These are phyloP conservation scores for sweet orange (Citrus sinensis) DNA, from an alignment of 345 rosid genomes.

Conservation along the genomic window DNA sequence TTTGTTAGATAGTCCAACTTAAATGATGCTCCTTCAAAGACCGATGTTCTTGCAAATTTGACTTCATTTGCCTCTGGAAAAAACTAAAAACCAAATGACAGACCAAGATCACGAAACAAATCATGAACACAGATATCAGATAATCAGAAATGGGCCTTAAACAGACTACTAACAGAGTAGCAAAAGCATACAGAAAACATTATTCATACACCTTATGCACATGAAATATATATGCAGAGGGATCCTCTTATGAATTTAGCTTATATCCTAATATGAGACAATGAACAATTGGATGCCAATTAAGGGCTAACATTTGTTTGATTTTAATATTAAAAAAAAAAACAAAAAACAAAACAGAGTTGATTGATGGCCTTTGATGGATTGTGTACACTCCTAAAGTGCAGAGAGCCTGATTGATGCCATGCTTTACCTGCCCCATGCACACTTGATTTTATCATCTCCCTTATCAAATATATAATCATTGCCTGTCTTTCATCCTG, in stretches of 20 bases:
- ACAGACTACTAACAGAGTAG: background rate
- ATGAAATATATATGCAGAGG: background rate
- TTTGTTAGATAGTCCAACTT: constrained; percentile 88
- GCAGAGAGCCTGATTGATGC: background rate
- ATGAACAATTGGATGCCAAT: background rate
- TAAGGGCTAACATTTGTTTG: background rate
- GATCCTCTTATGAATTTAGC: background rate
- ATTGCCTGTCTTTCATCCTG: no score
- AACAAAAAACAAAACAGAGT: background rate
- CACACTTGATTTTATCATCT: no score
- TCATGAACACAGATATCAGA: background rate
- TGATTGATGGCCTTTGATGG: background rate
- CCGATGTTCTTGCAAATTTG: constrained; percentile 59
- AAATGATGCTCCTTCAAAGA: constrained; percentile 77
- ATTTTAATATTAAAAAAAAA: background rate
- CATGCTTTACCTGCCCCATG: background rate
- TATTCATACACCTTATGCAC: background rate
- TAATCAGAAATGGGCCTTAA: background rate
- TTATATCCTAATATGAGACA: background rate
- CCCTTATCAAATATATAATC: background rate
- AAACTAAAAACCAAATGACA: constrained; percentile 45
- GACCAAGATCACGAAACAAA: background rate
- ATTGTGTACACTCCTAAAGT: background rate
- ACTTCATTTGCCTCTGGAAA: constrained; percentile 95
- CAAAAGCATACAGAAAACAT: background rate